Evolutionary conservation across 257 asterid genomes (phyloP), one percentile per base, ranked within the genome.

Genomic region (Ilex asprella): DNA sequence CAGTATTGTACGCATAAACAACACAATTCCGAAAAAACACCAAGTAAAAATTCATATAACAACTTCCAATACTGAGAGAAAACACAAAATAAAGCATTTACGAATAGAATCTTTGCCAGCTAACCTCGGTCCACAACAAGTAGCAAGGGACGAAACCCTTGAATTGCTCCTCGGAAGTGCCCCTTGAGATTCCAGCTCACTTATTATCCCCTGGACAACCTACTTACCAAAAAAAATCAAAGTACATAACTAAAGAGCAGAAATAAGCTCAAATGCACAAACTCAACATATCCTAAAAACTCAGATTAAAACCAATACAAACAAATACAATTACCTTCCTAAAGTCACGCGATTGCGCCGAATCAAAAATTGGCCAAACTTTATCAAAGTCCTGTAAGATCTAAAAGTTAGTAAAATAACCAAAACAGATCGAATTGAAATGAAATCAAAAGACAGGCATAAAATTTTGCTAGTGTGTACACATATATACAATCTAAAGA

Each of bases 321-420:
- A 46, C 7, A n/a, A 21, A 56, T 15, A 31, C 11, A 53, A 55
- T 75, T 61, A 89, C 99, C 99, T 93, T 93, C 47, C 99, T 83
- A 66, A 93, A 93, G 81, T 93, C 99, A 73, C 99, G 93, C 69
- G 99, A 93, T 82, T 93, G 97, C 39, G 95, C 97, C 16, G 97
- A 85, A 81, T 93, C 99, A 67, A 93, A 93, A 78, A 93, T 93
- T 16, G 99, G 97, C 99, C 99, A 93, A 73, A 93, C 97, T 77
- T 89, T 93, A 75, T 93, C 99, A 50, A 93, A 93, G 62, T 93
- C 99, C 99, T 93, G 91, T 56, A 31, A 56, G 65, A 67, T 70
- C 70, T 73, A 68, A 67, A 16, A 30, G 56, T 50, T 39, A 44
- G 43, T 46, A 64, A 62, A 68, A 49, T 6, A 2, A 53, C 54